Percentiles rank a stretch among this genome's conserved stretches.
Conservation (phyloP, 2,329 filamentous ascomycete species). For the Colletotrichum brevisporum region DNA sequence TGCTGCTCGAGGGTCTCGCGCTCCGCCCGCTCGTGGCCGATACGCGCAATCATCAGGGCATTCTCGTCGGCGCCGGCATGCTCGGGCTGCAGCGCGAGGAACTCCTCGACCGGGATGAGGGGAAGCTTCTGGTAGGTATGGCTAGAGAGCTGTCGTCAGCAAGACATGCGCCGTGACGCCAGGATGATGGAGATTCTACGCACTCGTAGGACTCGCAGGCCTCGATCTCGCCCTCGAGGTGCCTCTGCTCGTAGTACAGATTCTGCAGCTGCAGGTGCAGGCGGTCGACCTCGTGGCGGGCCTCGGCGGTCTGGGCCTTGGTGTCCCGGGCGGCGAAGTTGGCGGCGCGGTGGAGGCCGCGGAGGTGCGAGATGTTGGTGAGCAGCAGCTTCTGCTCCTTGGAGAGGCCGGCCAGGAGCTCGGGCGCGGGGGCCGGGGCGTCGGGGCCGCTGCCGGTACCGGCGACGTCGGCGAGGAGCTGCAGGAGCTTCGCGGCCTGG, state of each 20-base stretch:
- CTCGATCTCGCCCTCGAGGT: conserved; percentile 89
- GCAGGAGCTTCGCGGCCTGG: conserved; percentile 78
- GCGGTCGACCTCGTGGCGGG: conserved; percentile 90
- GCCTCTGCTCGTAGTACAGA: conserved; percentile 94
- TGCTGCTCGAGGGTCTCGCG: conserved; percentile 89
- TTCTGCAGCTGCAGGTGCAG: conserved; percentile 96
- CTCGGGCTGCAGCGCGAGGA: conserved; percentile 82
- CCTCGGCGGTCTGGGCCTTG: conserved; percentile 88
- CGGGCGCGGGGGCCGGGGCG: conserved; percentile 57
- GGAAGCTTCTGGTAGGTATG: conserved; percentile 92
- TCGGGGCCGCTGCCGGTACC: conserved; percentile 61
- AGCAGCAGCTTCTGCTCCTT: conserved; percentile 86
- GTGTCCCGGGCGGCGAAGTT: conserved; percentile 87
- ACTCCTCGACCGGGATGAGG: conserved; percentile 86
- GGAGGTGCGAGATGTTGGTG: conserved; percentile 83
- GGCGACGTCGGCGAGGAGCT: conserved; percentile 60
- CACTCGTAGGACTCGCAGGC: conserved; percentile 95
- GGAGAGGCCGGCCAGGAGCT: conserved; percentile 72
- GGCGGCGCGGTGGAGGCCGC: conserved; percentile 86
- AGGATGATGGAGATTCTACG: conserved; percentile 52
- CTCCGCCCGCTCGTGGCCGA: conserved; percentile 90
- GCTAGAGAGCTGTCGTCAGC: conserved; percentile 57
- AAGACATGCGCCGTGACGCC: conserved; percentile 34
- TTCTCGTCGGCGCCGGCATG: conserved; percentile 81
- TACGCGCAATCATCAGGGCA: conserved; percentile 88